A percentile compares a stretch with the other conserved stretches of the same genome.
These are phyloP conservation scores for Carex littledalei DNA, from an alignment of 176 grass and related monocot species.

Conservation along the genomic window DNA sequence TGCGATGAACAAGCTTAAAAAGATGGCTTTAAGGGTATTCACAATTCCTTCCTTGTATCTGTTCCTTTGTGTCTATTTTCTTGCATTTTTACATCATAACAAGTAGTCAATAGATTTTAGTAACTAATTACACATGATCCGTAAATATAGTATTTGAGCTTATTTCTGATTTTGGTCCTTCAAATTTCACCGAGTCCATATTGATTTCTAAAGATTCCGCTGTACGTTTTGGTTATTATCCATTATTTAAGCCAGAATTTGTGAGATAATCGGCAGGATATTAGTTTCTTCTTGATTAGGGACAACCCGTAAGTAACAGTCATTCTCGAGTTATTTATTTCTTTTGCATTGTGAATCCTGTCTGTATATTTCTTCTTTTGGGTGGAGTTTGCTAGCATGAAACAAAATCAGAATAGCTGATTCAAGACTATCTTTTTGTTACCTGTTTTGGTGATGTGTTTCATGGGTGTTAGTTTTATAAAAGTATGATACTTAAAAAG, in stretches of 20 bases:
- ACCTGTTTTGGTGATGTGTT: too few species aligned
- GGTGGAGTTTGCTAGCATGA: too few species aligned
- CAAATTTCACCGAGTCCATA: background rate
- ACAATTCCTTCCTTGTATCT: background rate
- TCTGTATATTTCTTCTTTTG: too few species aligned
- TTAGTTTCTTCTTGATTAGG: background rate
- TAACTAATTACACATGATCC: background rate
- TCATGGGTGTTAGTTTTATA: background rate
- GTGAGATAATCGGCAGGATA: background rate
- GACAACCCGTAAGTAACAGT: background rate
- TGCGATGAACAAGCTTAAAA: slow-evolving; percentile 99
- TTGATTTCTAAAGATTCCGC: background rate
- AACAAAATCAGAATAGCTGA: too few species aligned
- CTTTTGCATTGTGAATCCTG: too few species aligned
- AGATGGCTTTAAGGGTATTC: slow-evolving; percentile 92
- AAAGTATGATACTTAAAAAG: background rate
- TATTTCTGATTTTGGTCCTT: background rate
- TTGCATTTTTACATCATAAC: background rate
- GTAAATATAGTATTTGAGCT: background rate
- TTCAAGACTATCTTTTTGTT: background rate
- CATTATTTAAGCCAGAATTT: background rate
- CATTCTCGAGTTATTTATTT: background rate
- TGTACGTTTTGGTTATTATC: background rate
- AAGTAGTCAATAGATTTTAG: background rate
- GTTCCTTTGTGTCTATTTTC: background rate